These are phyloP conservation scores for Nitzschia palea DNA, from an alignment of 108 stramenopile genomes.

Conservation along the genomic window DNA sequence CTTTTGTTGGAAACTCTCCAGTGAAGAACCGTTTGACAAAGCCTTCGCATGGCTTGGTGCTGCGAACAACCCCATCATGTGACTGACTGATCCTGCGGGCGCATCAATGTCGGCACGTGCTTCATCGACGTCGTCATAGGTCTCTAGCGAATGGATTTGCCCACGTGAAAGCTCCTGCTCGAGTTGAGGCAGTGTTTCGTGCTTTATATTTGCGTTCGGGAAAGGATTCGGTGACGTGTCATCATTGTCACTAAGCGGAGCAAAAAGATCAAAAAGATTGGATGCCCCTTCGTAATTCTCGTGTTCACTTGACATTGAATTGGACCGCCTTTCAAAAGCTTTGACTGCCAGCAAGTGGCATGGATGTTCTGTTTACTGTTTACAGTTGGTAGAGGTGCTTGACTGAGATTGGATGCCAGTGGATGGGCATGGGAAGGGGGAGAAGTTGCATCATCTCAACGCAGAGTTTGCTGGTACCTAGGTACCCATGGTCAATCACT, in stretches of 20 bases:
- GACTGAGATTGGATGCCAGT: no score
- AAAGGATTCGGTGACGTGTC: not conserved
- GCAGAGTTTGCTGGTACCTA: no score
- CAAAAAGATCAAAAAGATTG: constrained; percentile 15
- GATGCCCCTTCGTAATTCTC: not conserved
- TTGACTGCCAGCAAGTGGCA: not conserved
- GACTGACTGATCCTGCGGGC: constrained; percentile 11
- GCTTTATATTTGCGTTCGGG: not conserved
- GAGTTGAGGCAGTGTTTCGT: no score
- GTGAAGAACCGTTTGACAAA: not conserved
- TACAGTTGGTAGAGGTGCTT: no score
- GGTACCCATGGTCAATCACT: no score
- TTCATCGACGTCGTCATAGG: not conserved
- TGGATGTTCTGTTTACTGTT: not conserved
- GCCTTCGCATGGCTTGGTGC: constrained; percentile 1
- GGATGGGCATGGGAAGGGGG: no score
- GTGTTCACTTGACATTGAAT: not conserved
- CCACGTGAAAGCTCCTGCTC: no score
- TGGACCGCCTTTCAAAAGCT: not conserved
- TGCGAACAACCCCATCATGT: constrained; percentile 29
- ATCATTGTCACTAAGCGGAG: constrained; percentile 1
- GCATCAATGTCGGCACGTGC: constrained; percentile 4
- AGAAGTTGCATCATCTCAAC: no score
- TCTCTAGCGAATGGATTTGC: no score
- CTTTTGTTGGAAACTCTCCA: not conserved